Base-by-base conservation (phyloP, 2,329 filamentous ascomycete species). In the Rutstroemia sp. region DNA sequence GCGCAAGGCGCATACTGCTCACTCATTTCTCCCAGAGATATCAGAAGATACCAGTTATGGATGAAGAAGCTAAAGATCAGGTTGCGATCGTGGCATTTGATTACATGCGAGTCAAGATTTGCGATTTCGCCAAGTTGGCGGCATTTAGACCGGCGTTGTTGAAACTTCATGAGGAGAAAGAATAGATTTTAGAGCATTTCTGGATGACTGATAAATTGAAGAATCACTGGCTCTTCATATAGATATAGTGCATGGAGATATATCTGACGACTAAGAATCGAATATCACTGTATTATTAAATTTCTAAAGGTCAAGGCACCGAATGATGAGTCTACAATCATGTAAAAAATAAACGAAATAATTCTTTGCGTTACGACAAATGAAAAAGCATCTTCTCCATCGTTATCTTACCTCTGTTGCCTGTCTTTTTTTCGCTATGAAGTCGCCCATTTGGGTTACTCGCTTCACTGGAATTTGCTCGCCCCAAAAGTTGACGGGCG, bases 1-100 rank as follows among this genome's bases (percentile, higher is more conserved):
- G 80, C 27, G 94, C 92, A 0, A 82, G 85, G 61, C 79, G 88
- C 16, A 85, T 94, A 16, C 74, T 99, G 55, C 78, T 99, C 49
- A 99, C 94, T 7, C 94, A 99, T 71, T 99, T 99, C 73, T 92
- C 86, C 55, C 94, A 99, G 74, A 80, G 94, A 7, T 99, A 99
- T 71, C 87, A 61, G 71, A 72, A 58, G 68, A 71, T 67, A 51
- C 66, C 65, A 5, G 65, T 68, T 39, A 71, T 71, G 65, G 71
- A 77, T 16, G 60, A 69, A 5, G 70, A 71, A 34, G 72, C 70
- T 5, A 73, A 71, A 19, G 77, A 82, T 59, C 79, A 85, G 74
- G 82, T 84, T 41, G 81, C 90, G 16, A 77, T 88, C 57, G 79
- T 91, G 56, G 88, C 86, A 1, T 90, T 90, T 70, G 89, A 94